phyloP scores from a whole-genome alignment of 805 yeast species.

The Candida insectorum region DNA sequence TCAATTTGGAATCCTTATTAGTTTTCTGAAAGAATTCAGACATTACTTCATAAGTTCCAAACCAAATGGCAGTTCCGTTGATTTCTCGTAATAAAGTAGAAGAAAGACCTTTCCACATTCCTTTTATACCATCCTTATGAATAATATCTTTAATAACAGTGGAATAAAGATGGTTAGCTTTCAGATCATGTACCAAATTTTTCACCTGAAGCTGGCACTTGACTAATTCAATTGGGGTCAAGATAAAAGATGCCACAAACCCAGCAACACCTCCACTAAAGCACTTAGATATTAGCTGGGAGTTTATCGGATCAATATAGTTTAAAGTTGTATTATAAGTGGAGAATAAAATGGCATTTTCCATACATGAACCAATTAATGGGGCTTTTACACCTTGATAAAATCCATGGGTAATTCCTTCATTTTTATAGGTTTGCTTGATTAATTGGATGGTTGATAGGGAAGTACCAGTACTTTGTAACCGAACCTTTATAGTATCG shows the following conservation, averaged over 20 bases:
- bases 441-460: constrained; percentile 66
- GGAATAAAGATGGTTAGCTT: constrained; percentile 26
- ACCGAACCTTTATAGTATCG: constrained; percentile 86
- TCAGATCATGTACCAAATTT: constrained; percentile 25
- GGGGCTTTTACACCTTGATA: constrained; percentile 82
- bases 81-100: constrained; percentile 81
- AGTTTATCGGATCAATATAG: constrained; percentile 22
- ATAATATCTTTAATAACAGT: constrained; percentile 36
- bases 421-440: constrained; percentile 53
- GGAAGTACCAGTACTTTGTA: constrained; percentile 55
- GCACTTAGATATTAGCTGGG: constrained; percentile 32
- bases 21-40: constrained; percentile 34
- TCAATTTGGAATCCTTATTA: constrained; percentile 33
- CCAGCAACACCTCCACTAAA: constrained; percentile 82
- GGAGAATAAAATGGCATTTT: constrained; percentile 76
- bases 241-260: constrained; percentile 70
- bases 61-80: constrained; percentile 93
- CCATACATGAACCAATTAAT: constrained; percentile 84
- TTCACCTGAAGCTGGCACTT: constrained; percentile 84
- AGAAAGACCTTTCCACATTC: constrained; percentile 85
- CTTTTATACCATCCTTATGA: constrained; percentile 54
- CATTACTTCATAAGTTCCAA: constrained; percentile 76
- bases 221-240: constrained; percentile 89
- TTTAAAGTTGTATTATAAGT: constrained; percentile 44
- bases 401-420: constrained; percentile 71